Evolutionary conservation across 805 yeast genomes (phyloP), one percentile per base, ranked within the genome.

Genomic region (Starmerella gropengiesseri): DNA sequence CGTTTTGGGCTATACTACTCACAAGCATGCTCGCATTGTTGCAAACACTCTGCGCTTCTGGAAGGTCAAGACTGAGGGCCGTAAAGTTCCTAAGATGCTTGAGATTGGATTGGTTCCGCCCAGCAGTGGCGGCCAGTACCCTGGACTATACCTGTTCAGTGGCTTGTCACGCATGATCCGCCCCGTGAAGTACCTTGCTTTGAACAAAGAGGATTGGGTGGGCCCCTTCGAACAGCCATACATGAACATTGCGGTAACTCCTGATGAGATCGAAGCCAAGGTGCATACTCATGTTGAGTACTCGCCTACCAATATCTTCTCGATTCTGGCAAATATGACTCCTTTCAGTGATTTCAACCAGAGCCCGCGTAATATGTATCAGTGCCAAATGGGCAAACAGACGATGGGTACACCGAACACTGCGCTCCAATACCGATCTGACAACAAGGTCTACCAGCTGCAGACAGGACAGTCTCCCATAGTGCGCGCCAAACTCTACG

Each of bases 341-440:
- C 98, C 98, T 53, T 91, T 85, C 62, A 87, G 97, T 1, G 98
- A 91, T 64, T 91, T 91, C 70, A 91, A 91, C 65, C 98, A 91
- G 70, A 87, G 96, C 21, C 98, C 98, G 58, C 82, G 98, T 77
- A 91, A 91, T 63, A 91, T 91, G 97, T 91, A 91, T 64, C 98
- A 91, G 69, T 91, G 98, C 68, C 98, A 91, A 73, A 91, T 91
- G 98, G 97, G 96, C 76, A 91, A 91, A 68, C 98, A 91, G 70
- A 89, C 98, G 17, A 91, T 91, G 98, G 98, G 98, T 65, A 91
- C 98, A 4, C 98, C 98, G 7, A 97, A 97, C 67, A 95, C 91
- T 50, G 97, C 94, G 0, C 69, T 89, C 42, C 74, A 69, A 34
- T 94, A 86, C 63, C 75, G 98, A 64, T 81, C 95, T 1, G 98